Evolutionary conservation across 73 alveolate species (phyloP).

Genomic region (Tetrahymena borealis): DNA sequence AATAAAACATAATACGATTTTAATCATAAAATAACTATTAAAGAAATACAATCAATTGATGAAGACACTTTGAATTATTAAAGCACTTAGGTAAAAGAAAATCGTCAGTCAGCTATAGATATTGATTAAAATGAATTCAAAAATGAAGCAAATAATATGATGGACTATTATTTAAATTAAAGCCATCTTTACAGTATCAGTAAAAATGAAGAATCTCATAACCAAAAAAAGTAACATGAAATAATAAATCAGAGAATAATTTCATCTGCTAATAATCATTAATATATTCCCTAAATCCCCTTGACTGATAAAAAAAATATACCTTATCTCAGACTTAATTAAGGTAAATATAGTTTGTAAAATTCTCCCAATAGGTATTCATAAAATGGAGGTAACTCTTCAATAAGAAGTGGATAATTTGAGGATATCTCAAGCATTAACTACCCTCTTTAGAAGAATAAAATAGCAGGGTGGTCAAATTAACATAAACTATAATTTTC

Average conservation of each 20-base stretch:
- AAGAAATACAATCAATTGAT: background rate
- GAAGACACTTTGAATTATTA: background rate
- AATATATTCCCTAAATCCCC: background rate
- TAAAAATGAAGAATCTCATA: background rate
- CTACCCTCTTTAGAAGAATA: background rate
- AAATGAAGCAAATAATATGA: background rate
- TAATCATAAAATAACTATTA: background rate
- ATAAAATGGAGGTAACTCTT: background rate
- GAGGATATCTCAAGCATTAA: background rate
- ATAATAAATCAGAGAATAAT: background rate
- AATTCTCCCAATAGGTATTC: background rate
- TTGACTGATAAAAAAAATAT: background rate
- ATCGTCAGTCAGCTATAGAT: background rate
- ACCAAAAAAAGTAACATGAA: background rate
- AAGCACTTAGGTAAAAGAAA: background rate
- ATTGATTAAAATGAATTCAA: background rate
- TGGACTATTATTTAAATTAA: background rate
- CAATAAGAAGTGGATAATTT: background rate
- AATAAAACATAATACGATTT: background rate
- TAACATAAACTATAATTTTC: background rate
- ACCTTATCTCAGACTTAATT: background rate
- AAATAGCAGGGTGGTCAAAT: background rate
- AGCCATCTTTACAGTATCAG: background rate
- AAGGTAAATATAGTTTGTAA: background rate
- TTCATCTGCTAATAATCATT: background rate